Conservation (phyloP, 2,329 filamentous ascomycete species). For the Ophiostoma australiae region DNA sequence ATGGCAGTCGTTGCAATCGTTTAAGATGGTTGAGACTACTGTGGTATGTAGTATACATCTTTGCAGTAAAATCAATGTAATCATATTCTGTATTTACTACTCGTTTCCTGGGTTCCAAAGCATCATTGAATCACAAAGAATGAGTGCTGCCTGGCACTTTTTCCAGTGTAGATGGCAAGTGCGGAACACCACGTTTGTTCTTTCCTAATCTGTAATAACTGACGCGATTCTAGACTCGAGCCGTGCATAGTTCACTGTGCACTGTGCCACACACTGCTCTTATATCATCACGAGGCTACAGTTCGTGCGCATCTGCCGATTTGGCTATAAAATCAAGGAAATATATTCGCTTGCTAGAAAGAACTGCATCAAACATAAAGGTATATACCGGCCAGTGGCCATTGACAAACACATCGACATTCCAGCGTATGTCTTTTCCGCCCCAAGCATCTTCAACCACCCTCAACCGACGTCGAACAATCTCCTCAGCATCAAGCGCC, state of each 20-base stretch:
- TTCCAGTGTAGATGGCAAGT: background rate
- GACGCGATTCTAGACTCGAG: background rate
- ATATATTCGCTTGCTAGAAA: background rate
- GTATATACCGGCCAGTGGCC: background rate
- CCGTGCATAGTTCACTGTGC: background rate
- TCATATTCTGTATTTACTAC: background rate
- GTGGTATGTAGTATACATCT: no score
- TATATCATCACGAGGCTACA: background rate
- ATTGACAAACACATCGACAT: background rate
- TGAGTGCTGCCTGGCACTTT: background rate
- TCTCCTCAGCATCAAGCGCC: background rate
- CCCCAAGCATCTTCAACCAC: background rate
- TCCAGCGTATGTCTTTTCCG: background rate
- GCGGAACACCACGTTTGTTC: background rate
- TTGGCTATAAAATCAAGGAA: background rate
- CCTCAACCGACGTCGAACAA: background rate
- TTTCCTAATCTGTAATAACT: constrained; percentile 3
- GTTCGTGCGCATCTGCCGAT: background rate
- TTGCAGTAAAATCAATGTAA: background rate
- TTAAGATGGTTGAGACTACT: background rate
- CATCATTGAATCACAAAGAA: background rate
- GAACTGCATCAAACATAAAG: background rate
- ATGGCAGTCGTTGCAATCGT: background rate
- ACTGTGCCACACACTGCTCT: background rate
- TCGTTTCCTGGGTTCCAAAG: background rate